Conservation (phyloP, 768 basidiomycete species). For the Termitomyces sp. region DNA sequence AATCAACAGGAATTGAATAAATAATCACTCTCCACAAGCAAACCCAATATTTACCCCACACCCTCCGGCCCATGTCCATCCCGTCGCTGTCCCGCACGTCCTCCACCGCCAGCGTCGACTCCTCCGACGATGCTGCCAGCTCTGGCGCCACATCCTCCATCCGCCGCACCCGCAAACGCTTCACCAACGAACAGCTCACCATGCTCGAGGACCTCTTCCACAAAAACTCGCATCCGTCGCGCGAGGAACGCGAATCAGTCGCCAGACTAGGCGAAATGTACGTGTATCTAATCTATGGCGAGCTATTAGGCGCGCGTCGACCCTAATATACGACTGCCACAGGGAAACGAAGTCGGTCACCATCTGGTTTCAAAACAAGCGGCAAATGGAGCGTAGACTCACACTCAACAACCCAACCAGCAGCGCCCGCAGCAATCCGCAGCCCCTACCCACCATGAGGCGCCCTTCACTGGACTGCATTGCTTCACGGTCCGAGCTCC, state of each 20-base stretch:
- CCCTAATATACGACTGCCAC: constrained; percentile 4
- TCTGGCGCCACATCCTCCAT: constrained; percentile 25
- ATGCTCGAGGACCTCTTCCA: constrained; percentile 73
- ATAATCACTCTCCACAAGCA: constrained; percentile 9
- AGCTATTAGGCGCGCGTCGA: constrained; percentile 5
- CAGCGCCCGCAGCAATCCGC: constrained; percentile 17
- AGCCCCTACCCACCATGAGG: constrained; percentile 19
- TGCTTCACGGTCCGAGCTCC: constrained; percentile 50
- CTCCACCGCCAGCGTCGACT: constrained; percentile 51
- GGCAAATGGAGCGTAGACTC: constrained; percentile 60
- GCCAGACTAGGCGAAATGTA: constrained; percentile 62
- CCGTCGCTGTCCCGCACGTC: constrained; percentile 38
- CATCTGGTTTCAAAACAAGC: constrained; percentile 85
- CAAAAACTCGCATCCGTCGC: constrained; percentile 67
- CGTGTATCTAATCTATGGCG: constrained; percentile 19
- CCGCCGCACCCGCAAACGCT: constrained; percentile 65
- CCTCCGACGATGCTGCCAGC: constrained; percentile 35
- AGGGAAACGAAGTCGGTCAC: constrained; percentile 69
- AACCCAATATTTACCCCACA: constrained; percentile 8
- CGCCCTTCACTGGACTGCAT: constrained; percentile 54
- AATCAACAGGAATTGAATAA: constrained; percentile 18
- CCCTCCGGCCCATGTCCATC: constrained; percentile 2
- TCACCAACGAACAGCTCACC: constrained; percentile 61
- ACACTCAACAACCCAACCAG: constrained; percentile 35
- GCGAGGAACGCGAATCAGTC: constrained; percentile 63